phyloP scores from a whole-genome alignment of 139 green algal species.

The Tetradesmus lagerheimii region DNA sequence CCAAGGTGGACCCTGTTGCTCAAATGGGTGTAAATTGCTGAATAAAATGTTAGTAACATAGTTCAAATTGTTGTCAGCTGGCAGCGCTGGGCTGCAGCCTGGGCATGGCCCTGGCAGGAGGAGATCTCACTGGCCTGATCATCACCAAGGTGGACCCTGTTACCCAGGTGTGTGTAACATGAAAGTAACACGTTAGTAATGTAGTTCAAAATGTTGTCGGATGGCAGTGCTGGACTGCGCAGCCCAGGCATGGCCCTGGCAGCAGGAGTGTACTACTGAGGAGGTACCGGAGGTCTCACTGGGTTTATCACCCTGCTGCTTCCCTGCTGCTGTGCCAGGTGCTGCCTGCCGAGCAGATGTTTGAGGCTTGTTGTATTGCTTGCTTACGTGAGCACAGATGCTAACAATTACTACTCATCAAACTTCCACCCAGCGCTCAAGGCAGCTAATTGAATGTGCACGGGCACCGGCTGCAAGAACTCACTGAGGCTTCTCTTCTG shows the following conservation, averaged over 20 bases:
- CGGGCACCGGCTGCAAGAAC: neutral
- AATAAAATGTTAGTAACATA: too few relatives aligned
- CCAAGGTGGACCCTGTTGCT: slow-evolving; percentile 10
- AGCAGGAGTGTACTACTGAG: neutral
- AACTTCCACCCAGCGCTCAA: too few relatives aligned
- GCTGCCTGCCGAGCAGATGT: too few relatives aligned
- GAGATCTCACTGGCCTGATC: neutral
- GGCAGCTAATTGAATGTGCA: neutral
- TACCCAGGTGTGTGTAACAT: neutral
- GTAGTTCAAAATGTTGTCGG: too few relatives aligned
- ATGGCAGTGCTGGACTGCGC: too few relatives aligned
- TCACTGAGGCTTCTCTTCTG: neutral
- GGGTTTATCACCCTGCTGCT: neutral
- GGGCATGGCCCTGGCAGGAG: slow-evolving; percentile 6
- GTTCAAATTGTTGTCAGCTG: slow-evolving; percentile 30
- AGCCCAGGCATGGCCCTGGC: too few relatives aligned
- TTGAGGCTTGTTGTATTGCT: neutral
- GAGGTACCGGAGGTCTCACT: neutral
- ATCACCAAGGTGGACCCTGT: slow-evolving; percentile 11
- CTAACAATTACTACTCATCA: too few relatives aligned
- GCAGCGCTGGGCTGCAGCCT: slow-evolving; percentile 23
- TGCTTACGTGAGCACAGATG: neutral
- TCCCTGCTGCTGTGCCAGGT: too few relatives aligned
- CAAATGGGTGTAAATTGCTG: too few relatives aligned
- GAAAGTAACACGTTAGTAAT: too few relatives aligned